Evolutionary conservation across 306 rosid genomes (phyloP), one percentile per base, ranked within the genome.

Genomic region (Fragaria ananassa): DNA sequence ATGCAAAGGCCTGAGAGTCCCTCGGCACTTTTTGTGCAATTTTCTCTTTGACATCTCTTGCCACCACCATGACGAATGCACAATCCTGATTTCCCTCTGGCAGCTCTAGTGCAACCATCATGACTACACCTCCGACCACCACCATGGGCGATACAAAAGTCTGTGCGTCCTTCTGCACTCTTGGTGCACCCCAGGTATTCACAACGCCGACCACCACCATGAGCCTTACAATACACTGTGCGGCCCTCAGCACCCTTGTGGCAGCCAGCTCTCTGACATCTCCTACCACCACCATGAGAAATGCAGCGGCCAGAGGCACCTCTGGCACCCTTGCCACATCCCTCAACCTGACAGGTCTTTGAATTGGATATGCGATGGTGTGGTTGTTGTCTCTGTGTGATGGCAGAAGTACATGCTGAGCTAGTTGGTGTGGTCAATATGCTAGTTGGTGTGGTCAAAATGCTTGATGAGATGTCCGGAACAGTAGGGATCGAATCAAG

Each of bases 81-180:
- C 81, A 93, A 83, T 80, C 98, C 98, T 3, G 98, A 93, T 80
- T 93, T 93, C 8, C 98, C 98, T 81, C 98, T 86, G 76, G 98
- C 98, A 71, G 98, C 98, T 79, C 98, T 89, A 56, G 91, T 68
- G 83, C 98, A 93, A 69, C 96, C 79, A 12, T 88, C 96, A 17
- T 87, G 84, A 74, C 87, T 91, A 84, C 98, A 93, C 82, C 98
- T 86, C 60, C 96, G 89, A 47, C 98, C 98, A 53, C 98, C 98
- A 85, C 98, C 98, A 85, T 93, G 98, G 62, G 97, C 98, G 81
- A 93, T 93, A 81, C 98, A 93, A 81, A 80, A 91, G 76, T 93
- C 98, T 6, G 98, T 93, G 14, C 98, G 93, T 42, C 98, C 98
- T 87, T 93, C 98, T 44, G 98, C 98, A 86, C 98, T 93, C 89